phyloP scores from a whole-genome alignment of 371 early-diverging fungal genomes.

The Catenaria anguillulae region DNA sequence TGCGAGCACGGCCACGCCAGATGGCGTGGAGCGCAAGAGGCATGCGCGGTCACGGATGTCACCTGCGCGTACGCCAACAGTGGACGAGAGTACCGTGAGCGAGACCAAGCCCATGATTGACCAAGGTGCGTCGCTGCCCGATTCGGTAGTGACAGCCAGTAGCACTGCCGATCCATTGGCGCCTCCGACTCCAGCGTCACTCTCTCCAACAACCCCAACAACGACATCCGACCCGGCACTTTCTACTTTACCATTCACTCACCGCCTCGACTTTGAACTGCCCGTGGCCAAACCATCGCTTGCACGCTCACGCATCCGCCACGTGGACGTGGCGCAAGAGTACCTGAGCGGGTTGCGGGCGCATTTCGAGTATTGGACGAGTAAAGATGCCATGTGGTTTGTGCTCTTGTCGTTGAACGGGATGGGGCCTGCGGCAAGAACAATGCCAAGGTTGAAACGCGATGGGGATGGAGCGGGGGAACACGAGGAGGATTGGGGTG shows the following conservation, averaged over 20 bases:
- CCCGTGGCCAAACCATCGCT: neutral
- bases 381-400: neutral
- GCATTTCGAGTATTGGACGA: neutral
- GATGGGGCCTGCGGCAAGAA: neutral
- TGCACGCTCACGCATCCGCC: neutral
- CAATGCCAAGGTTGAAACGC: no score
- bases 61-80: no score
- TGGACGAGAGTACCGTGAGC: no score
- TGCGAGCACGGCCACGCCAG: no score
- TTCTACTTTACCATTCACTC: neutral
- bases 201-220: neutral
- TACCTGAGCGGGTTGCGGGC: neutral
- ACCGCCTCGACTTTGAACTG: neutral
- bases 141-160: neutral
- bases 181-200: neutral
- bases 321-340: neutral
- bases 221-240: neutral
- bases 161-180: neutral
- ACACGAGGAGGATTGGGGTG: no score
- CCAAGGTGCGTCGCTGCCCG: no score
- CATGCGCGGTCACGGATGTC: no score
- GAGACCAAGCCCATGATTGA: no score
- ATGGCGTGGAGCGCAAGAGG: no score
- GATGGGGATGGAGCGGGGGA: no score
- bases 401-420: neutral